A percentile compares a stretch with the other conserved stretches of the same genome.
These are phyloP conservation scores for Pyrenophora seminiperda DNA, from an alignment of 2,329 filamentous ascomycete species.

Conservation along the genomic window DNA sequence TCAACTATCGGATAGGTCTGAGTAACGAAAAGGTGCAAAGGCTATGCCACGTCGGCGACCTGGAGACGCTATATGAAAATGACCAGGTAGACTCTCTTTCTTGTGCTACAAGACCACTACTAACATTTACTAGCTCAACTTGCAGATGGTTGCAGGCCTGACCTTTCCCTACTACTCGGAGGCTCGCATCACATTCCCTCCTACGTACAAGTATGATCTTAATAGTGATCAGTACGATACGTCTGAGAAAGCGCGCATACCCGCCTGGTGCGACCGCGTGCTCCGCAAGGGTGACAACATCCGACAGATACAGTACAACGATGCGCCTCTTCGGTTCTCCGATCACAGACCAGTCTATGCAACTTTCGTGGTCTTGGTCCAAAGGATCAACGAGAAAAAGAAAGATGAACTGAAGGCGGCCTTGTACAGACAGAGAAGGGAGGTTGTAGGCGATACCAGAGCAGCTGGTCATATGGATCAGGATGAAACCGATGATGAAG, in stretches of 20 bases:
- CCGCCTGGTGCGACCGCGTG: conserved; percentile 96
- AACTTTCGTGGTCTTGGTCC: conserved; percentile 82
- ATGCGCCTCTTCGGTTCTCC: conserved; percentile 82
- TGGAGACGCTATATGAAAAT: conserved; percentile 84
- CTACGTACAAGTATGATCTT: conserved; percentile 95
- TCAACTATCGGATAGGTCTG: conserved; percentile 95
- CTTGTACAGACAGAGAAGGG: conserved; percentile 72
- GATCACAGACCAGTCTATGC: conserved; percentile 97
- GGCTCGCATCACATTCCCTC: conserved; percentile 82
- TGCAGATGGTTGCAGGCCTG: conserved; percentile 93
- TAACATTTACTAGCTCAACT: conserved; percentile 68
- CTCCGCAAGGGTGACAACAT: conserved; percentile 84
- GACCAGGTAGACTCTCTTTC: conserved; percentile 67
- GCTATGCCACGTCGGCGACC: conserved; percentile 72
- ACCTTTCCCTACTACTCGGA: conserved; percentile 93
- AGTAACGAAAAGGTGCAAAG: conserved; percentile 76
- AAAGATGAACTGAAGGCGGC: conserved; percentile 75
- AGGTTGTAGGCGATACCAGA: conserved; percentile 68
- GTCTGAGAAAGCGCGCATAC: conserved; percentile 92
- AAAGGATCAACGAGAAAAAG: conserved; percentile 73
- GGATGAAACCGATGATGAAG: conserved; percentile 75
- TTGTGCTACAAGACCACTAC: conserved; percentile 9
- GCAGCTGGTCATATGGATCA: conserved; percentile 56
- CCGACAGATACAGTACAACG: conserved; percentile 80
- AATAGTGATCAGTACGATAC: conserved; percentile 89